Base-by-base conservation (phyloP, 2,329 filamentous ascomycete genomes). In the Hypoxylon sp. region DNA sequence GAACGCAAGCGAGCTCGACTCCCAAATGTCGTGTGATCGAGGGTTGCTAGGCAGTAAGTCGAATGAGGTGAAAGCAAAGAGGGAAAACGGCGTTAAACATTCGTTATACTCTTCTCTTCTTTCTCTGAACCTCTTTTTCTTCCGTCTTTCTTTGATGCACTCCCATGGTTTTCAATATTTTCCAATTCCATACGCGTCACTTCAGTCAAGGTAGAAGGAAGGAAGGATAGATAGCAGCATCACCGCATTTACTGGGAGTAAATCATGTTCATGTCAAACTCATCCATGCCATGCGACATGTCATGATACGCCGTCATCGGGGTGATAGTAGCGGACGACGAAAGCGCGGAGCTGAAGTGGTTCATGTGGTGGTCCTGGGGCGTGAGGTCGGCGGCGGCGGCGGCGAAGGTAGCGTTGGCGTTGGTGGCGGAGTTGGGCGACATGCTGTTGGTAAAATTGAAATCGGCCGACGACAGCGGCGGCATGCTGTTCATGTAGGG, bases 401-500 rank as follows among this genome's bases (percentile, higher is more conserved):
- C 20, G 16, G 48, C 27, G 36, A 66, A 65, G 20, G 34, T 37
- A 1, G 62, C 51, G 5, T 61, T 58, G 27, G 65, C 58, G 23
- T 42, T 59, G 5, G 62, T 58, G 27, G 65, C 58, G 23, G 44
- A 58, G 8, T 60, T 42, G 7, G 51, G 45, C 16, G 55, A 52
- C 44, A 58, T 50, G 30, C 59, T 48, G 40, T 51, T 56, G 16
- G 53, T 58, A 27, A 68, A 67, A 11, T 62, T 59, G 45, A 69
- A 69, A 31, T 65, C 63, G 7, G 67, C 66, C 1, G 67, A 69
- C 1, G 67, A 69, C 8, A 69, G 55, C 21, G 66, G 66, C 21
- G 66, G 66, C 55, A 63, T 64, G 13, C 32, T 43, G 40, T 41
- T 44, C 31, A 64, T 57, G 3, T 61, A 54, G 8, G 60, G 19